Evolutionary conservation across 805 yeast species (phyloP), one percentile per base, ranked within the genome.

Genomic region (Pichia sporocuriosa): DNA sequence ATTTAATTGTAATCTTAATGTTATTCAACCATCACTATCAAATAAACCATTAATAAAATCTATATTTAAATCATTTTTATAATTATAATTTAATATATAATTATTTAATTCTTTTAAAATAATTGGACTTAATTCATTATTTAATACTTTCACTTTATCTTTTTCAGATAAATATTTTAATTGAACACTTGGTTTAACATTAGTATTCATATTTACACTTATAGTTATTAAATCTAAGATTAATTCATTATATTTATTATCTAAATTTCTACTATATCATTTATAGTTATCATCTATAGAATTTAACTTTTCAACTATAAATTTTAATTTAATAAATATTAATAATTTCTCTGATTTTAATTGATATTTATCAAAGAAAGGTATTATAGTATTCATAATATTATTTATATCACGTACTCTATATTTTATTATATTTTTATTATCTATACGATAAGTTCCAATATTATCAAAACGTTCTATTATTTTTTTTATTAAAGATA

Each of bases 1-100:
- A 38, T 32, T 32, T 32, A 23, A 17, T 10, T 17, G 15, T 31
- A 32, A n/a, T 24, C 23, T 32, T 19, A 31, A 17, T 15, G 21
- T 32, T 25, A 32, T 17, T 32, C 42, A 30, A 38, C 42, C 36
- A 23, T 38, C 26, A 32, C 30, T 32, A 31, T 38, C 36, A 38
- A 38, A 38, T 38, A 38, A 32, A 13, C 36, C 36, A 31, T 32
- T 31, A 12, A 38, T 32, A 32, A 24, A 32, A 24, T 38, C 40
- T 15, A 21, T 30, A 29, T 20, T 37, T 37, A 37, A 21, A 20
- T 37, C 29, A 22, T 30, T 37, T 37, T 28, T 25, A 28, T 35
- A 25, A 35, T 31, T 31, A 39, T 27, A 39, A 39, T 39, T 32
- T 33, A 24, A 21, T 11, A 32, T 32, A 21, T 32, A 21, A 32